Evolutionary conservation across 148 eudicot genomes (phyloP).

Genomic region (Diospyros lotus): DNA sequence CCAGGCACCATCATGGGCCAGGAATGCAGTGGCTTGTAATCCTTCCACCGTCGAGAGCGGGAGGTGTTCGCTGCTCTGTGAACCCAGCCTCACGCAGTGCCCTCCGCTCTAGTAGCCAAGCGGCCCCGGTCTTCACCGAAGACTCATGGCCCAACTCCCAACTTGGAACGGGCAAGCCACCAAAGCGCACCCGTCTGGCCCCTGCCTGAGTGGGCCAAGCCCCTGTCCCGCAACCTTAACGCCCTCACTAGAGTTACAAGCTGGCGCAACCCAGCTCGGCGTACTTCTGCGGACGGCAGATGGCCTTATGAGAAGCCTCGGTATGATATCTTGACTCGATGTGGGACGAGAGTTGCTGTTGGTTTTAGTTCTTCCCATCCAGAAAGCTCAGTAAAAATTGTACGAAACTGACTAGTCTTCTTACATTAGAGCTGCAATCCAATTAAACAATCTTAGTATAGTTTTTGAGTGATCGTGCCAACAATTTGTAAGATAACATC

Average conservation of each 20-base stretch:
- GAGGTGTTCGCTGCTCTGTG: slow-evolving; percentile 29
- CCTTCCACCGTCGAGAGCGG: slow-evolving; percentile 30
- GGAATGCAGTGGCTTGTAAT: slow-evolving; percentile 15
- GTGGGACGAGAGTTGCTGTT: no score
- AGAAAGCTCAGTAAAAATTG: no score
- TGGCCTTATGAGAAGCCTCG: no score
- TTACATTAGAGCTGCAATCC: no score
- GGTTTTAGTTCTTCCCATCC: no score
- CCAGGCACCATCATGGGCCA: not conserved
- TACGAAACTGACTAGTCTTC: no score
- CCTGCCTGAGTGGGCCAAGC: not conserved
- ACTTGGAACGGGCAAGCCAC: slow-evolving; percentile 27
- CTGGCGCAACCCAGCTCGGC: slow-evolving; percentile 1
- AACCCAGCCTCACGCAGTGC: slow-evolving; percentile 31
- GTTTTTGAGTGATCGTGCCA: no score
- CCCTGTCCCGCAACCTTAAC: slow-evolving; percentile 7
- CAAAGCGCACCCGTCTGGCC: not conserved
- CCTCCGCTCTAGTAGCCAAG: slow-evolving; percentile 18
- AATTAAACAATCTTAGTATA: no score
- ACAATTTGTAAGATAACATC: no score
- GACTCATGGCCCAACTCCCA: slow-evolving; percentile 10
- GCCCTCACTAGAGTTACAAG: slow-evolving; percentile 16
- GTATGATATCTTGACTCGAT: no score
- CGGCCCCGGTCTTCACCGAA: slow-evolving; percentile 9
- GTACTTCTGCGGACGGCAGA: no score